Evolutionary conservation across 2,329 filamentous ascomycete genomes (phyloP).

Genomic region (Arthrinium puccinioides): DNA sequence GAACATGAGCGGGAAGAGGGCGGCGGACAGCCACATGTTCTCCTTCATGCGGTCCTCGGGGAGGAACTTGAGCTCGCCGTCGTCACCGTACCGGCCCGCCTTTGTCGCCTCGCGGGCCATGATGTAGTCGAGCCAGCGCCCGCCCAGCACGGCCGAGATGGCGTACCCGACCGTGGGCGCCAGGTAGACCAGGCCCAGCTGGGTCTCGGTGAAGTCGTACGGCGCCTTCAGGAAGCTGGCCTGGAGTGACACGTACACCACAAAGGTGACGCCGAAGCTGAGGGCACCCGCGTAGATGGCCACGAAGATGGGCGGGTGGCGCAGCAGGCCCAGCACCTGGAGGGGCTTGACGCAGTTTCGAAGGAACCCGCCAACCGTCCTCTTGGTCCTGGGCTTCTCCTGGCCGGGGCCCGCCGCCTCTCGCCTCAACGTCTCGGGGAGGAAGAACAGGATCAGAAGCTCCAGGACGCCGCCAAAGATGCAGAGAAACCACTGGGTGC

Average conservation of each 20-base stretch:
- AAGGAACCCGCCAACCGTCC: constrained; percentile 41
- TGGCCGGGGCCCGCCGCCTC: constrained; percentile 18
- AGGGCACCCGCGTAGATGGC: constrained; percentile 68
- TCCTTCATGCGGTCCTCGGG: constrained; percentile 79
- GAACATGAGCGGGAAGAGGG: constrained; percentile 61
- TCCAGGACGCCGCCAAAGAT: constrained; percentile 58
- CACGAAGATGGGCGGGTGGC: constrained; percentile 65
- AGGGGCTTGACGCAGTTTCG: constrained; percentile 66
- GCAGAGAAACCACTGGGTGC: constrained; percentile 69
- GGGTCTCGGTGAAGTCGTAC: constrained; percentile 60
- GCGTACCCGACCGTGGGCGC: constrained; percentile 69
- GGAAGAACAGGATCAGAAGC: constrained; percentile 48
- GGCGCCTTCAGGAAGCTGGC: constrained; percentile 57
- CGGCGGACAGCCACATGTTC: constrained; percentile 69
- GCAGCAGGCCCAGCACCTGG: constrained; percentile 60
- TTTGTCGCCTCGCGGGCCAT: constrained; percentile 68
- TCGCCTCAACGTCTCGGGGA: constrained; percentile 57
- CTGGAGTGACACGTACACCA: constrained; percentile 72
- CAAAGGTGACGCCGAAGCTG: constrained; percentile 67
- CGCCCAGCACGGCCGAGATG: constrained; percentile 59
- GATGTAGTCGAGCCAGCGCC: constrained; percentile 71
- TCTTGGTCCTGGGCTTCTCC: too few relatives aligned
- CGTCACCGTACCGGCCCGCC: constrained; percentile 58
- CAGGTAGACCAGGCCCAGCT: constrained; percentile 69
- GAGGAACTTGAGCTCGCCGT: constrained; percentile 57